Percentiles rank a stretch among this genome's conserved stretches.
Evolutionary conservation across 2,329 filamentous ascomycete species (phyloP).

Genomic region (Sclerotinia borealis): DNA sequence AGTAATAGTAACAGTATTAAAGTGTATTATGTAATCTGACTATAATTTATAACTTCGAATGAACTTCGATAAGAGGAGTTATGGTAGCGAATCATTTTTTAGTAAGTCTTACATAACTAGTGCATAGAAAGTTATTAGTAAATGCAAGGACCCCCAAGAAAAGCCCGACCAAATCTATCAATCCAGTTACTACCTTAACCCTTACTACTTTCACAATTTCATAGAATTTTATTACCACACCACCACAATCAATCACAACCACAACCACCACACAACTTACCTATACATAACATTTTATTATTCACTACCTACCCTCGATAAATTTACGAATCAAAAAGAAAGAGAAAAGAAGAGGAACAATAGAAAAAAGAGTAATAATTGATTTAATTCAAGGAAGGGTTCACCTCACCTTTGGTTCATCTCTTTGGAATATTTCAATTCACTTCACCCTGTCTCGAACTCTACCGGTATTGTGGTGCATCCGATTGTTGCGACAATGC

Average conservation of each 20-base stretch:
- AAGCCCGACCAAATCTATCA: background rate
- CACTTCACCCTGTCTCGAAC: constrained; percentile 8
- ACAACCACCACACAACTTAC: background rate
- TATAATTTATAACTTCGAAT: no score
- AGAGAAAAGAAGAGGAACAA: background rate
- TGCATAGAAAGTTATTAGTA: no score
- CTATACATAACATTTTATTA: background rate
- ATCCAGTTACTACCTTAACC: background rate
- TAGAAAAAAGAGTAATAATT: background rate
- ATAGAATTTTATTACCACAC: no score
- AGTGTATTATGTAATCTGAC: no score
- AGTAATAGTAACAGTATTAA: no score
- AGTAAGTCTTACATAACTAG: no score
- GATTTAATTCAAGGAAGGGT: background rate
- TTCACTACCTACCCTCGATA: background rate
- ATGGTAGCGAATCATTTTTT: no score
- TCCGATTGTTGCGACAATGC: constrained; percentile 27
- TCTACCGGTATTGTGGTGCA: constrained; percentile 10
- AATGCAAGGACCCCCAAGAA: background rate
- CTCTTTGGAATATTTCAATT: background rate
- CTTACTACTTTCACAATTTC: no score
- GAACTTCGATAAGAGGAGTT: no score
- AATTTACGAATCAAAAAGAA: background rate
- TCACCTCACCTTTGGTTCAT: no score
- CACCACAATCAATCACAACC: no score